Base-by-base conservation (phyloP, 2,329 filamentous ascomycete species). In the Rhinocladiella mackenziei region DNA sequence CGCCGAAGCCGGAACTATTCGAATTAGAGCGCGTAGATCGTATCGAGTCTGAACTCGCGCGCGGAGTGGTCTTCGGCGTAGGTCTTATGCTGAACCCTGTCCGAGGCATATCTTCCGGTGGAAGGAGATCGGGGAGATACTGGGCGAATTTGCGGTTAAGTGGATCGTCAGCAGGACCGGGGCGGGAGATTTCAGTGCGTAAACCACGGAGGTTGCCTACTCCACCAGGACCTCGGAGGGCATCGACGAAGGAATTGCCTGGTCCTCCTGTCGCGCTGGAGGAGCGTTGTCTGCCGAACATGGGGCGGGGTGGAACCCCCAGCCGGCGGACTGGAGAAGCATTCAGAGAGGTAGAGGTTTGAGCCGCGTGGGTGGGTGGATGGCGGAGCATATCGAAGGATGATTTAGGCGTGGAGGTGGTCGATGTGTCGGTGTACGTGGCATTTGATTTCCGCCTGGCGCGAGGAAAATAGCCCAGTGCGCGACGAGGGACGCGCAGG, bases 381-480 rank as follows among this genome's bases (percentile, higher is more conserved):
- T 31, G 58, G 52, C 28, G 55, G 56, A 40, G 56, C 59, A 53
- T 56, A 56, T 58, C 43, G 40, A 56, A 42, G 26, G 55, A 50
- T 26, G 53, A 39, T 49, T 50, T 53, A 29, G 52, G 47, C 49
- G 60, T 47, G 2, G 46, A 42, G 44, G 62, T 53, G 30, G 63
- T 55, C 15, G 69, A 67, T 29, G 62, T 57, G 10, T 80, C 75
- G 2, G 85, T 84, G 39, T 77, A 75, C 1, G 81, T 81, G 7
- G 78, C 67, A 4, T 63, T 51, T 51, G 85, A 92, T 81, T 92
- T 92, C 80, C 89, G 87, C 61, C 89, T 76, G 14, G 89, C 79
- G 5, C 89, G 89, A 2, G 91, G 91, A 60, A 97, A 97, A 66
- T 91, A 97, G 17, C 89, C 91, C 32, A 96, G 75, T 2, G 84